Conservation (phyloP, 306 rosid genomes). For the Quercus parvula region DNA sequence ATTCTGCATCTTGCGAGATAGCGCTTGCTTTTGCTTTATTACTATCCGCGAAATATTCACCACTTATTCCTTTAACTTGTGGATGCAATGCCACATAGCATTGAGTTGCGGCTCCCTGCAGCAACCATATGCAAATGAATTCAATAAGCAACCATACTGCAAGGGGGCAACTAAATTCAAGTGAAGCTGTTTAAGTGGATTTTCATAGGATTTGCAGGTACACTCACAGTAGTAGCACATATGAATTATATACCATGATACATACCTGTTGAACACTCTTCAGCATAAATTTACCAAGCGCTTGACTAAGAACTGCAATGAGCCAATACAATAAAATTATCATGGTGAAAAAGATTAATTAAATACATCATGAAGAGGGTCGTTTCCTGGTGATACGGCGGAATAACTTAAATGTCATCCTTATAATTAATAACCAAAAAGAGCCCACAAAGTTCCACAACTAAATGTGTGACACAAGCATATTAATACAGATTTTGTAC, state of each 20-base stretch:
- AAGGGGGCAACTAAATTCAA: not conserved
- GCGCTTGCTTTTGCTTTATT: constrained; percentile 49
- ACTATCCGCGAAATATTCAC: constrained; percentile 59
- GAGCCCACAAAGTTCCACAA: not conserved
- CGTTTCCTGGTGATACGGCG: not conserved
- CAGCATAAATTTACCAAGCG: constrained; percentile 48
- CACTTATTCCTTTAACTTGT: constrained; percentile 55
- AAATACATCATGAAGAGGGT: not conserved
- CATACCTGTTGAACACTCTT: constrained; percentile 70
- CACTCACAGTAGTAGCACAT: not conserved
- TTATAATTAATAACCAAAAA: not conserved
- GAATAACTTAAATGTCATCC: not conserved
- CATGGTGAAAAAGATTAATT: no score
- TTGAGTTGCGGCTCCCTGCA: constrained; percentile 91
- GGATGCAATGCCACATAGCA: constrained; percentile 79
- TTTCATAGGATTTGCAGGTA: constrained; percentile 10
- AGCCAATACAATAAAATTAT: constrained; percentile 15
- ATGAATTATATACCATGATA: not conserved
- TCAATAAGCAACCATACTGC: constrained; percentile 4
- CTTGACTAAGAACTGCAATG: constrained; percentile 43
- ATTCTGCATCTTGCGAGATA: constrained; percentile 49
- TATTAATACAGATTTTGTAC: constrained; percentile 2
- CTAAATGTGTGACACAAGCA: not conserved
- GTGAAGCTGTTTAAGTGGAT: not conserved
- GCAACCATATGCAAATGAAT: constrained; percentile 11